Evolutionary conservation across 75 land plant species (phyloP), one percentile per base, ranked within the genome.

Genomic region (Picea glauca): DNA sequence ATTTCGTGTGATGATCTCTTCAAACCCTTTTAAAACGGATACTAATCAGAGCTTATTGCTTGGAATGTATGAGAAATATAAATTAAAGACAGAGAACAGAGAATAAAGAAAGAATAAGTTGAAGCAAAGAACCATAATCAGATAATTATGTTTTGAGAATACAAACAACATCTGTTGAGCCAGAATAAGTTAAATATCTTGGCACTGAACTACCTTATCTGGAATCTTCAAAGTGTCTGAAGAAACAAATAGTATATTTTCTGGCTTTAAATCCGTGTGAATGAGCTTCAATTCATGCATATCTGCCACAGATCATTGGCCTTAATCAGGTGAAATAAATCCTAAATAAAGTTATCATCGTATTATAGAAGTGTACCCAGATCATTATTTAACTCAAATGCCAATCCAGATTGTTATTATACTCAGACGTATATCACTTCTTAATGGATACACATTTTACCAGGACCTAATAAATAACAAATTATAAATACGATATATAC

Each of bases 221-320:
- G 91, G 92, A 20, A 91, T 65, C 63, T 90, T 91, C 4, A 89
- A 61, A 59, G 84, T 84, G 17, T 91, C 92, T 35, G 91, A 77
- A 40, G 93, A 89, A 60, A 87, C 85, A 54, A 91, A 79, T 15
- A 91, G 92, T 35, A 89, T 80, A 54, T 91, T 91, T 76, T 91
- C 93, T 62, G 93, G 93, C 85, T 91, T 91, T 58, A 91, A 67
- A 83, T 91, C 93, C 13, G 93, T 91, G 72, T 91, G 93, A 74
- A 91, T 91, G 58, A 91, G 87, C 60, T 81, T 81, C 65, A 91
- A 79, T 23, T 89, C 89, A 75, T 91, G 93, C 93, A 91, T 91
- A 81, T 92, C 94, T 94, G 88, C 62, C 85, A 43, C 50, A 59
- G 50, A 54, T 38, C n/a, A 56, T 0, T 26, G 26, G 26, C 26